Percentiles rank a stretch among this genome's conserved stretches.
Evolutionary conservation across 306 rosid species (phyloP).

Genomic region (Lathyrus sativus): DNA sequence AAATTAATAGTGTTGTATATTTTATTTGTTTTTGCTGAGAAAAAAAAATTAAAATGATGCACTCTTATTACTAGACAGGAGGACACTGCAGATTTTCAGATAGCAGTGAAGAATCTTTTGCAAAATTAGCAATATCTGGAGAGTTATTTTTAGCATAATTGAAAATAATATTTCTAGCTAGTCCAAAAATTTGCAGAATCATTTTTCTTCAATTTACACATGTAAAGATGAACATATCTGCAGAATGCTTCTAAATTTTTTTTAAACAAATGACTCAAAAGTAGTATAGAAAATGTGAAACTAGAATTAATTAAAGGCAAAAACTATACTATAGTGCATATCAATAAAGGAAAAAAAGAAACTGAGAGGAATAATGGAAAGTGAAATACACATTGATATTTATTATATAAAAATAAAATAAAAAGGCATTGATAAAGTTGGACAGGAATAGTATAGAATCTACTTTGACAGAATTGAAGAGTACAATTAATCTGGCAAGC

Average conservation of each 20-base stretch:
- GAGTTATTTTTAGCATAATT: neutral
- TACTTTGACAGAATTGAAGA: conserved; percentile 46
- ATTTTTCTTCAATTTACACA: neutral
- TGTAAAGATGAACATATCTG: neutral
- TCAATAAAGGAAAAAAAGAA: conserved; percentile 21
- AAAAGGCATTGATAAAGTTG: conserved; percentile 38
- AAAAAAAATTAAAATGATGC: neutral
- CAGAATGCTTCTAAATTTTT: neutral
- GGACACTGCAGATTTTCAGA: neutral
- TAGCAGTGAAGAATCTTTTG: neutral
- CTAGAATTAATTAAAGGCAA: neutral
- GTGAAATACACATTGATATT: conserved; percentile 19
- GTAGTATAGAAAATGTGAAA: neutral
- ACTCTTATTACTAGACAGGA: neutral
- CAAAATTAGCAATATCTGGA: conserved; percentile 4
- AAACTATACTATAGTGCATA: neutral
- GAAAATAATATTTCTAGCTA: neutral
- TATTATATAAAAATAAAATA: neutral
- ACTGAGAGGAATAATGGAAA: conserved; percentile 11
- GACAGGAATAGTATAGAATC: conserved; percentile 55
- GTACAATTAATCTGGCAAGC: conserved; percentile 51
- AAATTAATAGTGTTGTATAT: neutral
- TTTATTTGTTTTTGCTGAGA: neutral
- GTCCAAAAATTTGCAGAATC: neutral
- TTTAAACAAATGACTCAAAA: neutral